These are phyloP conservation scores for Umbelopsis sp. DNA, from an alignment of 192 early-diverging fungal genomes.

Conservation along the genomic window DNA sequence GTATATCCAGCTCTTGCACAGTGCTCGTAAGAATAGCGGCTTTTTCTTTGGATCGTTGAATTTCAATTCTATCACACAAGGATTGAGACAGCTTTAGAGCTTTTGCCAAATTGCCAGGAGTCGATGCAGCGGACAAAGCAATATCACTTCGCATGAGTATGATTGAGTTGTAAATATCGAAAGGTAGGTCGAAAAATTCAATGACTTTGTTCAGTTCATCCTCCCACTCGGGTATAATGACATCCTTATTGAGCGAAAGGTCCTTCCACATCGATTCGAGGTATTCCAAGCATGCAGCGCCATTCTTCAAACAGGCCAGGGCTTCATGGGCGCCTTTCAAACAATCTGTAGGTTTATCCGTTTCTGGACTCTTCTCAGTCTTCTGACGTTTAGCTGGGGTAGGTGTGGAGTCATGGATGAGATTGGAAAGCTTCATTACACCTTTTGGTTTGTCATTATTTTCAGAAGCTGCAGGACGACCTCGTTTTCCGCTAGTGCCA, in stretches of 20 bases:
- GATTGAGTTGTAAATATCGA: constrained; percentile 34
- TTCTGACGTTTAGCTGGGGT: constrained; percentile 7
- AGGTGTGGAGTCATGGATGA: background rate
- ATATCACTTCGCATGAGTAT: constrained; percentile 33
- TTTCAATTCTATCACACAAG: constrained; percentile 37
- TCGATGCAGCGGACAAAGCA: constrained; percentile 33
- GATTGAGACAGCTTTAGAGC: constrained; percentile 33
- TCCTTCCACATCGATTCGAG: constrained; percentile 30
- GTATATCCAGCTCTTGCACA: constrained; percentile 28
- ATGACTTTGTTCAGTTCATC: constrained; percentile 22
- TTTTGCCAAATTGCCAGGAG: constrained; percentile 32
- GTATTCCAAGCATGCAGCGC: constrained; percentile 29
- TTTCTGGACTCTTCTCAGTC: background rate
- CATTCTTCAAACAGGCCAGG: constrained; percentile 24
- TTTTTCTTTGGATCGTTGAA: constrained; percentile 24
- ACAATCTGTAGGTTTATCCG: background rate
- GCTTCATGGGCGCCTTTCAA: constrained; percentile 19
- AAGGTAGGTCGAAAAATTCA: constrained; percentile 31
- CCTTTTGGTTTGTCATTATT: constrained; percentile 26
- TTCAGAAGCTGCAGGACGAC: background rate
- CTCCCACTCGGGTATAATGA: constrained; percentile 21
- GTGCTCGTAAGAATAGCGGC: constrained; percentile 8
- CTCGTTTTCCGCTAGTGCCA: background rate
- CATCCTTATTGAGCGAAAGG: background rate
- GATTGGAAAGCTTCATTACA: background rate